Evolutionary conservation across 768 basidiomycete species (phyloP), one percentile per base, ranked within the genome.

Genomic region (Tulasnella sp.): DNA sequence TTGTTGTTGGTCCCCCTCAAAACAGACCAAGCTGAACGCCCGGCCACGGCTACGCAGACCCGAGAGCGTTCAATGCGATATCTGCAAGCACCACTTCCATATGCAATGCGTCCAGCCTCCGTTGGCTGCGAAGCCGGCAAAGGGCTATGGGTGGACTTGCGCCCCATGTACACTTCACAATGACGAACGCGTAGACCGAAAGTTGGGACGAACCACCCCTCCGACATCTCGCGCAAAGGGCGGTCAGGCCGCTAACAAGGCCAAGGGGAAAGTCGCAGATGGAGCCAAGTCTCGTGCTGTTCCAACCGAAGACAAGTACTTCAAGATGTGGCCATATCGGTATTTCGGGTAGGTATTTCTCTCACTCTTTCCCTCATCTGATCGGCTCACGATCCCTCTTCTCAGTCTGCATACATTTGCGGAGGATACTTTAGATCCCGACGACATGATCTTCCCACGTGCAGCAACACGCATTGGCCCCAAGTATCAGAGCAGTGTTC

Each of bases 101-200:
- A 97, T 98, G 93, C 84, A 87, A 78, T 99, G 97, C 83, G 92
- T 98, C 75, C 92, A 94, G 80, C 97, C 97, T 32, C 97, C 97
- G 3, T 86, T 99, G 10, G 86, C 88, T 23, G 92, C 92, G 2
- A 98, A 98, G 84, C 97, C 97, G 18, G 94, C 95, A 32, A 90
- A 95, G 80, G 97, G 97, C 69, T 99, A 98, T 85, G 95, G 94
- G 29, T 99, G 97, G 97, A 95, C 95, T 13, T 99, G 97, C 82
- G 93, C 94, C 0, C 94, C 95, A 0, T 99, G 96, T 84, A 93
- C 95, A 15, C 89, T 90, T 75, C 89, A 89, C 80, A 93, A 96
- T 82, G 95, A 95, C 81, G 92, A 95, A 81, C 90, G 93, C 82
- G 92, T 95, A 70, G 91, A 93, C 82, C 89, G 90, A 79, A 90